phyloP scores from a whole-genome alignment of 176 grass and related monocot species.

The Puccinellia tenuiflora region DNA sequence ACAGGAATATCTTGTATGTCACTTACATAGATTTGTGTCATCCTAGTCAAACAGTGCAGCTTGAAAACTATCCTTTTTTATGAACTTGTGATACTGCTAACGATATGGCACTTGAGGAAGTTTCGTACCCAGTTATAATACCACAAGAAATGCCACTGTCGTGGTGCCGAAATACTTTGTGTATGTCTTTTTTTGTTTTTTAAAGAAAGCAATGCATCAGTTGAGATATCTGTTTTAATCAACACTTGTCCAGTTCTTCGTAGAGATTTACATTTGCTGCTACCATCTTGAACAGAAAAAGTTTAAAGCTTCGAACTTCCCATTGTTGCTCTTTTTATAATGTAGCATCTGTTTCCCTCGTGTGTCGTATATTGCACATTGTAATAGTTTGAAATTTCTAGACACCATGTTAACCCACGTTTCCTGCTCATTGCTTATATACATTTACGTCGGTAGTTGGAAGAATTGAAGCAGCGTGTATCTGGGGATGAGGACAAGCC shows the following conservation, averaged over 20 bases:
- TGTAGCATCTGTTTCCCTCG: neutral
- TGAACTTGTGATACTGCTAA: neutral
- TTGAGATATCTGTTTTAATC: neutral
- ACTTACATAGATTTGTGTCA: neutral
- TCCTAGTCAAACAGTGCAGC: neutral
- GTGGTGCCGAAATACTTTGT: neutral
- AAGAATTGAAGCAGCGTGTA: slow-evolving; percentile 92
- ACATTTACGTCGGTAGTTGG: slow-evolving; percentile 86
- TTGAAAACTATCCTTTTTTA: neutral
- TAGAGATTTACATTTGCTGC: neutral
- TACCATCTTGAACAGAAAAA: slow-evolving; percentile 9
- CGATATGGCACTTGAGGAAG: neutral
- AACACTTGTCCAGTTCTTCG: slow-evolving; percentile 1
- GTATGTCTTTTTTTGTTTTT: neutral
- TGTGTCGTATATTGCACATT: slow-evolving; percentile 1
- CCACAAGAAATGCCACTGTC: neutral
- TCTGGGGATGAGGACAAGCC: slow-evolving; percentile 74
- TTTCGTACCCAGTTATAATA: neutral
- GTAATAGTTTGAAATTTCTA: neutral
- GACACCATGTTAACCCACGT: neutral
- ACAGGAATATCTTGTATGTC: neutral
- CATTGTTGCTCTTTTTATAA: neutral
- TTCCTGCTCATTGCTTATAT: slow-evolving; percentile 29
- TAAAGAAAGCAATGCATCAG: neutral
- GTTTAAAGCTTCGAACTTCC: neutral